Percentiles rank a stretch among this genome's conserved stretches.
Conservation (phyloP, 345 rosid genomes). For the Excoecaria cochinchinensis region DNA sequence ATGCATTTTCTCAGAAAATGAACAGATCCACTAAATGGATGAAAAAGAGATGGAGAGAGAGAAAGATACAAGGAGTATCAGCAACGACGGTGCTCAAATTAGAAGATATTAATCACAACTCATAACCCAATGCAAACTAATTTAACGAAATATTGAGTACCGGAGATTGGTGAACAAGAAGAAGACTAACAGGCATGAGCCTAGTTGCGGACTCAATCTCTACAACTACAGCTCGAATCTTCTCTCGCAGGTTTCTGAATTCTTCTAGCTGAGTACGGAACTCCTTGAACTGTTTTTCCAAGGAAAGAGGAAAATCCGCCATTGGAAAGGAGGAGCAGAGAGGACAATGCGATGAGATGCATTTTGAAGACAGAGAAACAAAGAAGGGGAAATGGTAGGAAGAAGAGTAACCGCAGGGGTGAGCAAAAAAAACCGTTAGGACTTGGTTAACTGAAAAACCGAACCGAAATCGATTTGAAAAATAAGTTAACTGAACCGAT, state of each 20-base stretch:
- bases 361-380: neutral
- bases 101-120: neutral
- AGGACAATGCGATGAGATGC: neutral
- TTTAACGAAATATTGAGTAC: conserved; percentile 31
- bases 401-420: too few species aligned
- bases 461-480: too few species aligned
- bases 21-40: too few species aligned
- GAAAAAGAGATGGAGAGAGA: too few species aligned
- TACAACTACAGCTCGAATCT: conserved; percentile 62
- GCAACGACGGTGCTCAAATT: too few species aligned
- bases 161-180: conserved; percentile 85
- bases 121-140: neutral
- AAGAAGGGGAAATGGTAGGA: too few species aligned
- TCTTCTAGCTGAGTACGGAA: conserved; percentile 74
- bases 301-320: conserved; percentile 41
- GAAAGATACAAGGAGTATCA: too few species aligned
- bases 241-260: conserved; percentile 65
- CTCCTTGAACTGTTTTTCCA: conserved; percentile 78
- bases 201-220: conserved; percentile 78
- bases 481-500: too few species aligned
- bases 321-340: conserved; percentile 39
- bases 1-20: too few species aligned
- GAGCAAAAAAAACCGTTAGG: too few species aligned
- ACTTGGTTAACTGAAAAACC: too few species aligned
- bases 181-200: conserved; percentile 69